Evolutionary conservation across 495 filamentous ascomycete genomes (phyloP).

Genomic region (Penicillium odoratum): DNA sequence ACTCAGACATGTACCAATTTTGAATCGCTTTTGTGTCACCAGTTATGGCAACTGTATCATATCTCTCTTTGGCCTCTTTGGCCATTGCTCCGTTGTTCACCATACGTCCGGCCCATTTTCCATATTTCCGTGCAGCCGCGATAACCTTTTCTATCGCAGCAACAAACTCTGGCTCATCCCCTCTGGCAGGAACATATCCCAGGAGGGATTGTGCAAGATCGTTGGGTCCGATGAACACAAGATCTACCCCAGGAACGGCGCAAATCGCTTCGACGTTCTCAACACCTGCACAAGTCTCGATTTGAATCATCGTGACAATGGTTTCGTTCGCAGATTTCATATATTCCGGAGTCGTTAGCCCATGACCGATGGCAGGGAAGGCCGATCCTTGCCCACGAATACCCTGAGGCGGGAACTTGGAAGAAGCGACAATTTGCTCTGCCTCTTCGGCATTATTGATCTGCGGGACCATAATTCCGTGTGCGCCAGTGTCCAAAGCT

Average conservation of each 20-base stretch:
- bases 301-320: conserved; percentile 35
- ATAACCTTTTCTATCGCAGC: conserved; percentile 34
- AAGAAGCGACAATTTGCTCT: conserved; percentile 55
- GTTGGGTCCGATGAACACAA: conserved; percentile 38
- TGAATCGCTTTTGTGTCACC: conserved; percentile 37
- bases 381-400: conserved; percentile 47
- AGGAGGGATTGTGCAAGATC: conserved; percentile 35
- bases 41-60: conserved; percentile 35
- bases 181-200: conserved; percentile 28
- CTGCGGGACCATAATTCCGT: conserved; percentile 52
- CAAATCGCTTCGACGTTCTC: conserved; percentile 33
- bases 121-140: conserved; percentile 31
- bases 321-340: conserved; percentile 36
- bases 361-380: conserved; percentile 29
- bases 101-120: conserved; percentile 35
- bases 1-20: conserved; percentile 38
- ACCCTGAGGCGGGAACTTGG: conserved; percentile 67
- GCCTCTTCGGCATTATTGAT: conserved; percentile 54
- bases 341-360: conserved; percentile 32
- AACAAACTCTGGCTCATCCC: conserved; percentile 36
- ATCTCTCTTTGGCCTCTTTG: conserved; percentile 27
- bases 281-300: conserved; percentile 32
- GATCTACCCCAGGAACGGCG: conserved; percentile 31
- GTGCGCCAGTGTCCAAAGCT: conserved; percentile 67
- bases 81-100: conserved; percentile 28